Evolutionary conservation across 2,329 filamentous ascomycete genomes (phyloP).

Genomic region (Fusarium mexicanum): DNA sequence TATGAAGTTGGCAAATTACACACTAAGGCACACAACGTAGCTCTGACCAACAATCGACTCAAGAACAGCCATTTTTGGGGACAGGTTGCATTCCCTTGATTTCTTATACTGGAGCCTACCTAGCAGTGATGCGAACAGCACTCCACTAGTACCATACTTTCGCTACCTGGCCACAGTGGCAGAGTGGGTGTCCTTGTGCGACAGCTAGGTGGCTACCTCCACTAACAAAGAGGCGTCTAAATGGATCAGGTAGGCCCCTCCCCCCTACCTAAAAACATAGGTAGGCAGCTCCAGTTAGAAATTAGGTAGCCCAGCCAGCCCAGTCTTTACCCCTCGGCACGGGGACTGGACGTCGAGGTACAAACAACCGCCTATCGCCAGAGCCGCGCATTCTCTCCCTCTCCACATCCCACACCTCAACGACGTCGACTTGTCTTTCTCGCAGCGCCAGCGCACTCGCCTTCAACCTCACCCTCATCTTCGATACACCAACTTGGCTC

Average conservation of each 20-base stretch:
- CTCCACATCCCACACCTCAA: conserved; percentile 47
- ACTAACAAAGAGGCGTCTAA: conserved; percentile 20
- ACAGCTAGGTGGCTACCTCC: conserved; percentile 18
- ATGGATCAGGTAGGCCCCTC: too few species aligned
- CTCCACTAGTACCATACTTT: neutral
- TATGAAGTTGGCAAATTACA: conserved; percentile 3
- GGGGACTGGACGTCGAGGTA: conserved; percentile 31
- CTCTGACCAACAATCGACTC: conserved; percentile 24
- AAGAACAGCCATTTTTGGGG: conserved; percentile 34
- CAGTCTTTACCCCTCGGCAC: conserved; percentile 43
- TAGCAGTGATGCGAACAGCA: conserved; percentile 21
- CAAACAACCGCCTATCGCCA: conserved; percentile 46
- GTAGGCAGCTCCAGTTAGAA: conserved; percentile 17
- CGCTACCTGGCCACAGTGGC: conserved; percentile 27
- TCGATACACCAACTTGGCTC: conserved; percentile 23
- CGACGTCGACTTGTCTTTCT: conserved; percentile 41
- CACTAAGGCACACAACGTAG: neutral
- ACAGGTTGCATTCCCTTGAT: conserved; percentile 43
- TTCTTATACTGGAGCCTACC: conserved; percentile 28
- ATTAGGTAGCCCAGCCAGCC: neutral
- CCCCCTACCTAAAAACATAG: conserved; percentile 18
- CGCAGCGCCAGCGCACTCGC: conserved; percentile 38
- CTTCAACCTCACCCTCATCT: conserved; percentile 28
- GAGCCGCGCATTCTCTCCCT: conserved; percentile 48
- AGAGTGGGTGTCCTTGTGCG: conserved; percentile 21